Percentiles rank a stretch among this genome's conserved stretches.
Evolutionary conservation across 2,329 filamentous ascomycete genomes (phyloP).

Genomic region (Cladophialophora bantiana): DNA sequence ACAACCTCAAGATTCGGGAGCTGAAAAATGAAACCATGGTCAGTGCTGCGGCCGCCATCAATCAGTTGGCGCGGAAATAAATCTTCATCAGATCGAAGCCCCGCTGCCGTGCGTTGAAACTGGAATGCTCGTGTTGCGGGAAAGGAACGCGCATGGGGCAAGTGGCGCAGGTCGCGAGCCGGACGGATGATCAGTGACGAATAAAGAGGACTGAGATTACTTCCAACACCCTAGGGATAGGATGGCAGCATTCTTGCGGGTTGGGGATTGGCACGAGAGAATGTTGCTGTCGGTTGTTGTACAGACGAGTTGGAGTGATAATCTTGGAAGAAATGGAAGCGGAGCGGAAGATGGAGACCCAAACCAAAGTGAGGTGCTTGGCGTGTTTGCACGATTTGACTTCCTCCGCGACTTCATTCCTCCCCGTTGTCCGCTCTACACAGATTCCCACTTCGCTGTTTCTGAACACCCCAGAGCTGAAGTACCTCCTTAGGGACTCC

Average conservation of each 20-base stretch:
- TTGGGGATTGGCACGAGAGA: background rate
- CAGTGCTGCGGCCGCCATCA: slow-evolving; percentile 11
- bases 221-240: background rate
- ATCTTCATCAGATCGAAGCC: background rate
- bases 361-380: too few species aligned
- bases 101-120: background rate
- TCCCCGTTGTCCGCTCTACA: background rate
- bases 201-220: background rate
- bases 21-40: background rate
- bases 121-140: slow-evolving; percentile 26
- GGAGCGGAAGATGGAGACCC: too few species aligned
- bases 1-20: slow-evolving; percentile 12
- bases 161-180: background rate
- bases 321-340: too few species aligned
- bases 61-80: background rate
- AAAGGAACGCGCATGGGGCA: slow-evolving; percentile 4
- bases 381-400: too few species aligned
- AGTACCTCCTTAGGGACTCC: background rate
- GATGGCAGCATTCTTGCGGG: background rate
- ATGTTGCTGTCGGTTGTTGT: background rate
- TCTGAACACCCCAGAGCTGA: background rate
- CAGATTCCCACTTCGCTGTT: background rate
- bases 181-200: background rate
- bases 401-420: too few species aligned
- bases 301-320: background rate